Base-by-base conservation (phyloP, 73 alveolate species). In the Blepharisma stoltei region DNA sequence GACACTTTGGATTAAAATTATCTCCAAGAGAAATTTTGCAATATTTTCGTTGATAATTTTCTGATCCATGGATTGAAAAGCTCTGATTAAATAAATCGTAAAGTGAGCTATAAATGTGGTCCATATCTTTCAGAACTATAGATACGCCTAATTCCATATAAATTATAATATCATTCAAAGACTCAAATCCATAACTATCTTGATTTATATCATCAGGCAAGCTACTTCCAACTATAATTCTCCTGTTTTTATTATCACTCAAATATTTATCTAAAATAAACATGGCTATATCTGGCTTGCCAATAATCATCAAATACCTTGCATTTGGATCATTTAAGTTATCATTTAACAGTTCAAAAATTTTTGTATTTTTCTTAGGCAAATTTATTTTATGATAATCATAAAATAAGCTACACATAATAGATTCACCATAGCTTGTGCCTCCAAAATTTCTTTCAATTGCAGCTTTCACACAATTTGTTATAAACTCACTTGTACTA, bases 71-170 rank as follows among this genome's bases (percentile, higher is more conserved):
- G 2, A 14, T 25, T 25, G 73, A 60, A 44, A 81, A 86, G 71
- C 80, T 86, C 55, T 86, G 90, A 82, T 86, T 77, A 38, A 86
- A 86, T 71, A 86, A 68, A 75, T 86, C 93, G 80, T 86, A 82
- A 67, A 86, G 87, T 7, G 90, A 79, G 47, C 90, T 86, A 77
- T 86, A 86, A 25, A 86, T 78, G 7, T 78, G 54, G 68, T 86
- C 93, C 38, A 86, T 67, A 44, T 81, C 80, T 7, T 77, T 54
- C 47, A 86, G 65, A 38, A 81, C 52, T 14, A 86, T 41, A 1
- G 71, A 71, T 55, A 80, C 73, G 20, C 89, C 80, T 75, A 70
- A 78, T 44, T 81, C 93, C 83, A 82, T 81, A 66, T 65, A 71
- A 8, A 71, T 45, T 69, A 81, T 83, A 14, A 80, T 70, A 81